These are phyloP conservation scores for Botrytis pseudocinerea DNA, from an alignment of 2,329 filamentous ascomycete species.

Conservation along the genomic window DNA sequence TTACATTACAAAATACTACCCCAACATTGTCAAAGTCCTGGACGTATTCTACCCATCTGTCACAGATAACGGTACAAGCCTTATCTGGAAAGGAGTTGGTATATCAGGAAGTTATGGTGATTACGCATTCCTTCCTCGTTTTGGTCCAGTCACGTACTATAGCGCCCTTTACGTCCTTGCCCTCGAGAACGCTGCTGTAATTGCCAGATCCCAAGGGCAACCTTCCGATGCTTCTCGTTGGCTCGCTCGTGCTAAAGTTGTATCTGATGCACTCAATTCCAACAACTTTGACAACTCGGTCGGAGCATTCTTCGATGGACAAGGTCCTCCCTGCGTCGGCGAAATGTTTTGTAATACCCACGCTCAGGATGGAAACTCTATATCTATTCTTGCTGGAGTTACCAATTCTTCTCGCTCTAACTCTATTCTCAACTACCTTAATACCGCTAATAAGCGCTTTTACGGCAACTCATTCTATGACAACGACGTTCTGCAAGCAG, in stretches of 20 bases:
- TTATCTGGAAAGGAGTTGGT: slow-evolving; percentile 47
- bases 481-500: slow-evolving; percentile 43
- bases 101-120: slow-evolving; percentile 48
- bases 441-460: slow-evolving; percentile 40
- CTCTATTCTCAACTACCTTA: slow-evolving; percentile 46
- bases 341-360: slow-evolving; percentile 40
- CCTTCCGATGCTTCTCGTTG: slow-evolving; percentile 45
- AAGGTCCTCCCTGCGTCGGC: slow-evolving; percentile 26
- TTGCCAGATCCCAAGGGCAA: slow-evolving; percentile 43
- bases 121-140: slow-evolving; percentile 52
- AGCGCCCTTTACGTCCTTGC: slow-evolving; percentile 53
- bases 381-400: slow-evolving; percentile 47
- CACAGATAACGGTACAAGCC: slow-evolving; percentile 44
- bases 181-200: slow-evolving; percentile 46
- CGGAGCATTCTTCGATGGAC: slow-evolving; percentile 51
- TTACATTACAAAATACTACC: slow-evolving; percentile 48
- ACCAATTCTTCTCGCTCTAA: slow-evolving; percentile 39
- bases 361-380: slow-evolving; percentile 53
- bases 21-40: slow-evolving; percentile 45
- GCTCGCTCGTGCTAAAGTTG: slow-evolving; percentile 42
- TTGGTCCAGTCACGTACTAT: slow-evolving; percentile 53
- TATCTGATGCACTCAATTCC: slow-evolving; percentile 43
- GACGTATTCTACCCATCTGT: slow-evolving; percentile 50
- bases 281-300: slow-evolving; percentile 45
- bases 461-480: slow-evolving; percentile 57